A percentile compares a stretch with the other conserved stretches of the same genome.
Conservation (phyloP, 2,329 filamentous ascomycete species). For the Talaromyces sp. region DNA sequence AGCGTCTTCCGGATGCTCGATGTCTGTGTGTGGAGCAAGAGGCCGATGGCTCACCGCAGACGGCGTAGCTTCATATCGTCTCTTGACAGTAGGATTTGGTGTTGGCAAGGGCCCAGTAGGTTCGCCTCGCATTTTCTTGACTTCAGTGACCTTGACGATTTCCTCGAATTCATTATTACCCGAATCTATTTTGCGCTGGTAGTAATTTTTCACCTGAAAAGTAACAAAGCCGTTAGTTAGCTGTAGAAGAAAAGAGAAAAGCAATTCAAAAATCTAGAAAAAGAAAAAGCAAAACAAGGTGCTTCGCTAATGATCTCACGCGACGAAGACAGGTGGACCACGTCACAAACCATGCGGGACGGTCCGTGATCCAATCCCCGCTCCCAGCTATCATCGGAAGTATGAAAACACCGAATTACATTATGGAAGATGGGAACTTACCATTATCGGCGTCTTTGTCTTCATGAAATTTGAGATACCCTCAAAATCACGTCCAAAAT, state of each 20-base stretch:
- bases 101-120: conserved; percentile 40
- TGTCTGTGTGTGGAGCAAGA: conserved; percentile 41
- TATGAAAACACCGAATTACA: background rate
- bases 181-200: conserved; percentile 40
- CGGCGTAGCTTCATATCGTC: conserved; percentile 44
- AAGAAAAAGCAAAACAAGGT: background rate
- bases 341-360: conserved; percentile 13
- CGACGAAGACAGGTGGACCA: conserved; percentile 6
- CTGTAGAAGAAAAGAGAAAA: background rate
- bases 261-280: background rate
- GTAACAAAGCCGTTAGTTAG: conserved; percentile 12
- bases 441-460: conserved; percentile 50
- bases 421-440: conserved; percentile 22
- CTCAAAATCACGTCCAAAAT: conserved; percentile 47
- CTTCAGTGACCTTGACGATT: conserved; percentile 39
- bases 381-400: background rate
- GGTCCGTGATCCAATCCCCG: conserved; percentile 2
- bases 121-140: conserved; percentile 42
- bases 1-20: conserved; percentile 28
- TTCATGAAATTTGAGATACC: conserved; percentile 48
- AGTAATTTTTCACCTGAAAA: conserved; percentile 47
- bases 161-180: conserved; percentile 44
- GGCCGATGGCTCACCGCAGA: conserved; percentile 38
- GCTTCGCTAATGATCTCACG: conserved; percentile 12
- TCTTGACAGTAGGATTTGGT: conserved; percentile 42